These are phyloP conservation scores for Rhodotorula glutinis DNA, from an alignment of 1,284 basidiomycete genomes.

Conservation along the genomic window DNA sequence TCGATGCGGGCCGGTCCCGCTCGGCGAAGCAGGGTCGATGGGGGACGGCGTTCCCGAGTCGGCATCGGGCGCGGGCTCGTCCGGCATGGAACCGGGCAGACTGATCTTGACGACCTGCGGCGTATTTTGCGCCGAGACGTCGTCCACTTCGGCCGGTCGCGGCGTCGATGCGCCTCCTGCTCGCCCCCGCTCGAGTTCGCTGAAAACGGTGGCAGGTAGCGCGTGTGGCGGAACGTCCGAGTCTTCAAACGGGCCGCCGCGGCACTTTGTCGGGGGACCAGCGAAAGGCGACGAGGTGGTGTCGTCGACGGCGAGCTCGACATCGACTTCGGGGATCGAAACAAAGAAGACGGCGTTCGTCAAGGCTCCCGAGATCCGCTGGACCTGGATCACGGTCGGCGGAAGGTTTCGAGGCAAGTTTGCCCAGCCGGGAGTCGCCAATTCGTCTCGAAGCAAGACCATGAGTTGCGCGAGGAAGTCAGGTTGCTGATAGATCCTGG, in stretches of 20 bases:
- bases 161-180: slow-evolving; percentile 14
- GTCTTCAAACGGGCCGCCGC: background rate
- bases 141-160: slow-evolving; percentile 5
- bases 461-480: slow-evolving; percentile 57
- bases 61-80: slow-evolving; percentile 7
- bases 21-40: background rate
- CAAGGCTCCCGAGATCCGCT: slow-evolving; percentile 64
- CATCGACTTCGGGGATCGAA: slow-evolving; percentile 50
- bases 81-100: slow-evolving; percentile 7
- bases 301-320: slow-evolving; percentile 15
- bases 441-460: slow-evolving; percentile 38
- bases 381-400: slow-evolving; percentile 33
- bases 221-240: slow-evolving; percentile 1
- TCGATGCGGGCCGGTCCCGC: background rate
- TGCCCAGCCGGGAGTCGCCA: slow-evolving; percentile 36
- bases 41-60: background rate
- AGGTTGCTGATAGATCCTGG: slow-evolving; percentile 64
- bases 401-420: slow-evolving; percentile 31
- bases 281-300: slow-evolving; percentile 9
- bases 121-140: background rate
- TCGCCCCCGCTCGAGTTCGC: slow-evolving; percentile 29
- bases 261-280: too few species aligned
- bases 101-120: slow-evolving; percentile 2
- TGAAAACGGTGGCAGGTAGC: slow-evolving; percentile 21
- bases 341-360: slow-evolving; percentile 96